A percentile compares a stretch with the other conserved stretches of the same genome.
Conservation (phyloP, 371 early-diverging fungal genomes). For the Mycotypha africana region DNA sequence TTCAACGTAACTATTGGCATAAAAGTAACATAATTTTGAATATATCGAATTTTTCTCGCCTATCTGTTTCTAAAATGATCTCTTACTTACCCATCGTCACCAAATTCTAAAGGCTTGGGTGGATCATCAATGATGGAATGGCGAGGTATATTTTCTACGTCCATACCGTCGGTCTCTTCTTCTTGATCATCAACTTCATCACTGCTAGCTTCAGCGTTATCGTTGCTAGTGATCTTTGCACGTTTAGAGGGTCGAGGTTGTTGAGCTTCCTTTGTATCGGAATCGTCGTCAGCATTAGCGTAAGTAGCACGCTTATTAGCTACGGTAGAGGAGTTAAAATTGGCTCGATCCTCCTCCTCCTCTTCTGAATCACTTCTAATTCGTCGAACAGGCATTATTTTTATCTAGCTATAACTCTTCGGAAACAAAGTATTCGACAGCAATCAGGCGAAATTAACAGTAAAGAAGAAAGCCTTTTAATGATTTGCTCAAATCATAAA, state of each 20-base stretch:
- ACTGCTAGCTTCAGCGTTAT: neutral
- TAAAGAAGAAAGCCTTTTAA: no score
- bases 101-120: neutral
- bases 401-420: no score
- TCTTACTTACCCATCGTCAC: neutral
- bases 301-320: no score
- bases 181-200: neutral
- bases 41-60: neutral
- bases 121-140: neutral
- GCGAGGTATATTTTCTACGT: no score
- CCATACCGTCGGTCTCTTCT: neutral
- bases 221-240: neutral
- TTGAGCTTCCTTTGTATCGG: neutral
- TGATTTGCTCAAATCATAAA: no score
- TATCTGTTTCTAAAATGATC: neutral
- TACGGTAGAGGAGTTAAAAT: no score
- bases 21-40: neutral
- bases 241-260: no score
- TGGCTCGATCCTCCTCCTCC: neutral
- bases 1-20: constrained; percentile 43
- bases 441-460: no score
- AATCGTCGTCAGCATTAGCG: no score
- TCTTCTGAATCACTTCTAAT: neutral
- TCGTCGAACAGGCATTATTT: neutral
- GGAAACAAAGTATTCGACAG: no score